These are phyloP conservation scores for Fusarium zealandicum DNA, from an alignment of 2,329 filamentous ascomycete species.

Conservation along the genomic window DNA sequence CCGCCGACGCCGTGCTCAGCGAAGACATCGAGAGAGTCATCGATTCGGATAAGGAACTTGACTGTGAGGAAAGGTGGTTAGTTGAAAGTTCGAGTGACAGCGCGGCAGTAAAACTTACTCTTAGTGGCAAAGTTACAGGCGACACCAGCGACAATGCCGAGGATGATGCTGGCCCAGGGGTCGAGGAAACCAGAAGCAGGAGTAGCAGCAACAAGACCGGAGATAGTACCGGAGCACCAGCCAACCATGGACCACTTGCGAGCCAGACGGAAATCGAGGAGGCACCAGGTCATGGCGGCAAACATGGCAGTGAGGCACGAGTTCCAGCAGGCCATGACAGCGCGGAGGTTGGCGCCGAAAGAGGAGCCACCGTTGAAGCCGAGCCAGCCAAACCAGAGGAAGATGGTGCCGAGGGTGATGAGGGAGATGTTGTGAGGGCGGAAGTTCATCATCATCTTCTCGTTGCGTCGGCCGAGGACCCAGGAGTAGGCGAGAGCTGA, in stretches of 20 bases:
- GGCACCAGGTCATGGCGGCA: constrained; percentile 88
- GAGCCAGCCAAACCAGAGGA: constrained; percentile 99
- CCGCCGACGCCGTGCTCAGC: constrained; percentile 75
- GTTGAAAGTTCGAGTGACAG: neutral
- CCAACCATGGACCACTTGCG: constrained; percentile 89
- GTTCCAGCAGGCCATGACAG: constrained; percentile 98
- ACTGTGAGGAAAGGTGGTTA: constrained; percentile 46
- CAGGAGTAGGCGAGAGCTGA: constrained; percentile 94
- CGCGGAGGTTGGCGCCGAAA: constrained; percentile 92
- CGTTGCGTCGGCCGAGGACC: constrained; percentile 94
- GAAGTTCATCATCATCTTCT: constrained; percentile 99
- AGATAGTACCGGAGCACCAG: constrained; percentile 76
- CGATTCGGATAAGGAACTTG: constrained; percentile 69
- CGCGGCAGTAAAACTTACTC: constrained; percentile 41
- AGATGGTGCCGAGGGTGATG: constrained; percentile 91
- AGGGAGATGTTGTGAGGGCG: constrained; percentile 98
- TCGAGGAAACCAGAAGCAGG: constrained; percentile 73
- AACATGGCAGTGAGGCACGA: constrained; percentile 93
- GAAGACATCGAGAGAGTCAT: constrained; percentile 76
- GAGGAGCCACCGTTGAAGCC: constrained; percentile 98
- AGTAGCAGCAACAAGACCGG: constrained; percentile 73
- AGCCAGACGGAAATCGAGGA: constrained; percentile 93
- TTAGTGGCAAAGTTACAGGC: constrained; percentile 74
- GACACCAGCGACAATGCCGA: constrained; percentile 71
- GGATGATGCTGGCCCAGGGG: constrained; percentile 70